These are phyloP conservation scores for Neltuma alba DNA, from an alignment of 306 rosid genomes.

Conservation along the genomic window DNA sequence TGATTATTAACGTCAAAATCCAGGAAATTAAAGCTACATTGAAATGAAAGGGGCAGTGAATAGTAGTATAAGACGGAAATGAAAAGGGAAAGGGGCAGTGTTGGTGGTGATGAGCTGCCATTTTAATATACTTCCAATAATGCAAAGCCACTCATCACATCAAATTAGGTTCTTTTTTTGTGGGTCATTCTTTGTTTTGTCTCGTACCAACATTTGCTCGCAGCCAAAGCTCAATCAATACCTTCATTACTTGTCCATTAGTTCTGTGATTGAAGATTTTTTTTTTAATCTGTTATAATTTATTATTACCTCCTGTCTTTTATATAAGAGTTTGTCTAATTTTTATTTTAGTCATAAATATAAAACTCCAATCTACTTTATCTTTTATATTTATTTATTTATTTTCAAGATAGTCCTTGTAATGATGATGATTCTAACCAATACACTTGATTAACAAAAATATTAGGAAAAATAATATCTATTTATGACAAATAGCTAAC, in stretches of 20 bases:
- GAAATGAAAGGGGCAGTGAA: background rate
- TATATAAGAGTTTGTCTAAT: too few species aligned
- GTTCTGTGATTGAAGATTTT: background rate
- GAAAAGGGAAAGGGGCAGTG: background rate
- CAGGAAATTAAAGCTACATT: background rate
- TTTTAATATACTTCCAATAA: background rate
- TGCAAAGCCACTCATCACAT: background rate
- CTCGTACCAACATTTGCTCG: constrained; percentile 19
- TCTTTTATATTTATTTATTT: too few species aligned
- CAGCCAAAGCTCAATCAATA: background rate
- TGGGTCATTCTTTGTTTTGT: constrained; percentile 34
- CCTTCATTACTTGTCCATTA: background rate
- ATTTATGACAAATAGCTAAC: too few species aligned
- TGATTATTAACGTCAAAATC: background rate
- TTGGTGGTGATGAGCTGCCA: background rate
- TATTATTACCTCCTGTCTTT: too few species aligned
- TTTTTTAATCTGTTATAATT: too few species aligned
- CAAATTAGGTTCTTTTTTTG: background rate
- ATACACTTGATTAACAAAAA: too few species aligned
- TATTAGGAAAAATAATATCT: too few species aligned
- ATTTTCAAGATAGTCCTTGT: too few species aligned
- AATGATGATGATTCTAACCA: too few species aligned
- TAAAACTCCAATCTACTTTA: too few species aligned
- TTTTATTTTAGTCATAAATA: too few species aligned
- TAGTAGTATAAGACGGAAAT: background rate